Conservation (phyloP, 2,329 filamentous ascomycete genomes). For the Stachybotrys chartarum region DNA sequence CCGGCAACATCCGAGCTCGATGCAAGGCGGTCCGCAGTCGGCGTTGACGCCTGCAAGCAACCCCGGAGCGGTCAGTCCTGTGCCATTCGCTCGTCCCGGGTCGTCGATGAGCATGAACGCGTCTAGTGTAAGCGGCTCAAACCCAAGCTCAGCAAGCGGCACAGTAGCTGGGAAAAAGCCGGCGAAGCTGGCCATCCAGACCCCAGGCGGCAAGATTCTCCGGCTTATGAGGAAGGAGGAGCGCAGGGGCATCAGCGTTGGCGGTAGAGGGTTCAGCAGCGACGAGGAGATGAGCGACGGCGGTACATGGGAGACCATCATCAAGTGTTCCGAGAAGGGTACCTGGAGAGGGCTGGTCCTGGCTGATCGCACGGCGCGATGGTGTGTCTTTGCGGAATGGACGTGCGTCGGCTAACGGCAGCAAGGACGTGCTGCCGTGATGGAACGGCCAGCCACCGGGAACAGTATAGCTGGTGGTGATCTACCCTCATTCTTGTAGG, state of each 20-base stretch:
- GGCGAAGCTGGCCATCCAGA: conserved; percentile 92
- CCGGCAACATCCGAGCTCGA: conserved; percentile 75
- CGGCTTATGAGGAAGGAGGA: conserved; percentile 78
- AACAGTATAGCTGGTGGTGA: neutral
- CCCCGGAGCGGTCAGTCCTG: conserved; percentile 43
- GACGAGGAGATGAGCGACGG: conserved; percentile 60
- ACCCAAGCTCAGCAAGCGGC: conserved; percentile 45
- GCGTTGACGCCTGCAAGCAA: conserved; percentile 39
- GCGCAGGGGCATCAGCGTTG: conserved; percentile 44
- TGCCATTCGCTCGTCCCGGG: conserved; percentile 53
- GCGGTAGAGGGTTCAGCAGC: conserved; percentile 28
- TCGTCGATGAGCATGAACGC: conserved; percentile 60
- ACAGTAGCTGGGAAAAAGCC: conserved; percentile 66
- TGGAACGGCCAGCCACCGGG: neutral
- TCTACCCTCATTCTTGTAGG: neutral
- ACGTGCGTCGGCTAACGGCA: conserved; percentile 39
- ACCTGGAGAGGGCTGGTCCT: conserved; percentile 76
- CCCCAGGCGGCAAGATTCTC: conserved; percentile 89
- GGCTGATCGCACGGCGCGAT: conserved; percentile 74
- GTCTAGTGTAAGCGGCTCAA: conserved; percentile 49
- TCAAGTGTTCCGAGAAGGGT: conserved; percentile 79
- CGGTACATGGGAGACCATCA: conserved; percentile 81
- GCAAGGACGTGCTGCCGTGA: neutral
- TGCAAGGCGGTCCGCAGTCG: conserved; percentile 22
- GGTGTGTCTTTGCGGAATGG: conserved; percentile 94